Conservation (phyloP, 768 basidiomycete species). For the Serendipita vermifera region DNA sequence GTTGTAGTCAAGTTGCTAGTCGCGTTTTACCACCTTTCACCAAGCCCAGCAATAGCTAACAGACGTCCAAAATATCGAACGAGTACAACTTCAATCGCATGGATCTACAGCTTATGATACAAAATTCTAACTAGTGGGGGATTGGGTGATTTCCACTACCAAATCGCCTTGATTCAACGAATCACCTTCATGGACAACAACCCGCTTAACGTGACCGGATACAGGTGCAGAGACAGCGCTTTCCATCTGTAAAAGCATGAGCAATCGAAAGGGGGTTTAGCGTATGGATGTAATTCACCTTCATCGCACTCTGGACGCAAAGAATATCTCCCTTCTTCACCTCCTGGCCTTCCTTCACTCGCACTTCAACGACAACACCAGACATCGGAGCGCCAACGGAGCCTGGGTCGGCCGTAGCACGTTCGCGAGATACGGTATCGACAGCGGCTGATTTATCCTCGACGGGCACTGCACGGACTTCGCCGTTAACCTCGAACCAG, state of each 20-base stretch:
- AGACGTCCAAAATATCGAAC: not conserved
- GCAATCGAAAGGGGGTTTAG: not conserved
- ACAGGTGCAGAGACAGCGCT: slow-evolving; percentile 93
- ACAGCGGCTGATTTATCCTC: slow-evolving; percentile 97
- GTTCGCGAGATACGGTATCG: slow-evolving; percentile 88
- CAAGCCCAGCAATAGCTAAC: too few relatives aligned
- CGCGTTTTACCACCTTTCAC: too few relatives aligned
- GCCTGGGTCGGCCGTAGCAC: slow-evolving; percentile 84
- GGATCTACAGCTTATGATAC: not conserved
- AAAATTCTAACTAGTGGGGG: slow-evolving; percentile 25
- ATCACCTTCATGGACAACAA: slow-evolving; percentile 85
- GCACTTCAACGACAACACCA: slow-evolving; percentile 94
- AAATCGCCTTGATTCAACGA: slow-evolving; percentile 92
- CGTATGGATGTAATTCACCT: slow-evolving; percentile 37
- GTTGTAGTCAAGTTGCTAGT: too few relatives aligned
- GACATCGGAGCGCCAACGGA: slow-evolving; percentile 98
- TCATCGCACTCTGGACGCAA: slow-evolving; percentile 94
- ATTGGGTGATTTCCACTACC: slow-evolving; percentile 78
- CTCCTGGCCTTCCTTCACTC: slow-evolving; percentile 94
- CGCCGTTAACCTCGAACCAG: slow-evolving; percentile 97
- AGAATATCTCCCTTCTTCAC: slow-evolving; percentile 98
- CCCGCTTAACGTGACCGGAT: slow-evolving; percentile 89
- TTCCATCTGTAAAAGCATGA: slow-evolving; percentile 65
- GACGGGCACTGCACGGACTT: slow-evolving; percentile 88
- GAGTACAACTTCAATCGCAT: not conserved